Evolutionary conservation across 805 yeast species (phyloP).

Genomic region (Teunomyces pallodes): DNA sequence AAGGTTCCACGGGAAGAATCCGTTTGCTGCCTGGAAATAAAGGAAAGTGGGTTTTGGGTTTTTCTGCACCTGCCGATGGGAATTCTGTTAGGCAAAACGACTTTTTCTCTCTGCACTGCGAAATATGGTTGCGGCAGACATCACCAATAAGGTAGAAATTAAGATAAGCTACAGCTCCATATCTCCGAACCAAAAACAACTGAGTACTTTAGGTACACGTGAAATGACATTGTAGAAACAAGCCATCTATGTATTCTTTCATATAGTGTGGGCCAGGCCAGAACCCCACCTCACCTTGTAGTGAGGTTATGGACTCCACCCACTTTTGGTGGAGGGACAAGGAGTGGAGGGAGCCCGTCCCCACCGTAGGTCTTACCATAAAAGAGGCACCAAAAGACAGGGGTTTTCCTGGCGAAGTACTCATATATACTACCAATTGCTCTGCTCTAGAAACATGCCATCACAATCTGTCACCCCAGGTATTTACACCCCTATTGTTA

Average conservation of each 20-base stretch:
- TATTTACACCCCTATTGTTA: constrained; percentile 53
- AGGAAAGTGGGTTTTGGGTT: neutral
- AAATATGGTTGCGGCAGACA: neutral
- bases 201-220: no score
- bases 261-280: no score
- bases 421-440: neutral
- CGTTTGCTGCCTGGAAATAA: neutral
- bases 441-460: neutral
- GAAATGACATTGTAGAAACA: no score
- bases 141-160: neutral
- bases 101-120: neutral
- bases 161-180: neutral
- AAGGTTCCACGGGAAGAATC: neutral
- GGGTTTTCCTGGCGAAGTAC: no score
- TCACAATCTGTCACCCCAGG: constrained; percentile 24
- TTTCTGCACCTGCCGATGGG: neutral
- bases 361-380: neutral
- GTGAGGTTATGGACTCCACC: neutral
- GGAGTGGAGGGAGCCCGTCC: neutral
- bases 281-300: neutral
- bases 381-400: neutral
- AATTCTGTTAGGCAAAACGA: neutral
- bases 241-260: no score
- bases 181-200: no score
- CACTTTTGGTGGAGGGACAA: neutral